Conservation (phyloP, 2,329 filamentous ascomycete genomes). For the Zasmidium citrigriseum region DNA sequence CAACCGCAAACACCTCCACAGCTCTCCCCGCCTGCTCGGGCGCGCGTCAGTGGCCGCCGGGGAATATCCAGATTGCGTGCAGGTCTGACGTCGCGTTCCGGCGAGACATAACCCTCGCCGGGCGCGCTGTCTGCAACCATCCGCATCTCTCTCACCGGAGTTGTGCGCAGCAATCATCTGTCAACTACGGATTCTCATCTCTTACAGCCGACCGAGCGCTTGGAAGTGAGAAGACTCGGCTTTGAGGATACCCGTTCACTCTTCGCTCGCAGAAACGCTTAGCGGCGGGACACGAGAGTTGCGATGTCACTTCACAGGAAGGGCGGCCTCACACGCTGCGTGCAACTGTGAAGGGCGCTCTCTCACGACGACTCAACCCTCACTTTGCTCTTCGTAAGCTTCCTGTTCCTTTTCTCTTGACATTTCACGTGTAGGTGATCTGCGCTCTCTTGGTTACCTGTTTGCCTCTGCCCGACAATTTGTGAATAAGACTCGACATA, state of each 20-base stretch:
- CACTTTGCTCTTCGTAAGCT: background rate
- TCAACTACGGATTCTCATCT: background rate
- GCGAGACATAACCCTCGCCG: background rate
- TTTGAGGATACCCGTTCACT: background rate
- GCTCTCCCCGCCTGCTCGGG: background rate
- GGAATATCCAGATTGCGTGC: background rate
- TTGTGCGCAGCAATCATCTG: background rate
- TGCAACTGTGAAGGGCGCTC: background rate
- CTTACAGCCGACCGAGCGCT: background rate
- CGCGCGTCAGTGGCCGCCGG: background rate
- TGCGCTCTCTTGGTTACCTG: background rate
- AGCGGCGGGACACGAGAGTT: background rate
- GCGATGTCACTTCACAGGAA: constrained; percentile 1
- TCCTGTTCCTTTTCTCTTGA: background rate
- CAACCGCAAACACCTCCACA: background rate
- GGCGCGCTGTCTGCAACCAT: background rate
- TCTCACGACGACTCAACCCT: background rate
- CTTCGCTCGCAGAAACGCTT: background rate
- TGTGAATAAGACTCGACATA: background rate
- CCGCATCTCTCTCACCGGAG: background rate
- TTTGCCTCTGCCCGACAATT: background rate
- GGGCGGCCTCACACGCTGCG: constrained; percentile 3
- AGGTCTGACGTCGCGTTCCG: background rate
- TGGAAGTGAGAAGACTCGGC: background rate
- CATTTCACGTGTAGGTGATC: constrained; percentile 2